These are phyloP conservation scores for Theobroma cacao DNA, from an alignment of 345 rosid genomes.

Conservation along the genomic window DNA sequence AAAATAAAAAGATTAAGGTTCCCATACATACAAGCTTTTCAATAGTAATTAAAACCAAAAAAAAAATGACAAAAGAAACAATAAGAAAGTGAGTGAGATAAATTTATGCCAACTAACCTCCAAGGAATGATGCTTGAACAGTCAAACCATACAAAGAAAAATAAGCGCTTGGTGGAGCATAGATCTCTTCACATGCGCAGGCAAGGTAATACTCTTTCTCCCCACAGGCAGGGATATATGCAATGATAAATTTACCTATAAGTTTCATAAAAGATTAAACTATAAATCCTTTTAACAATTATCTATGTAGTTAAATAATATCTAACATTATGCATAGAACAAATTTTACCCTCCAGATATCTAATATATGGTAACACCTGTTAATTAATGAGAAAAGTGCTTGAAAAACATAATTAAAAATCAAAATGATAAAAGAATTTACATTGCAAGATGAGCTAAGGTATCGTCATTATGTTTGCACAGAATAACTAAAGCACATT, in stretches of 20 bases:
- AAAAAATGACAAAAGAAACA: background rate
- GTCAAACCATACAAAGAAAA: slow-evolving; percentile 84
- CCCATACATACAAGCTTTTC: background rate
- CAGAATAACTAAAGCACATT: background rate
- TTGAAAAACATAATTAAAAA: background rate
- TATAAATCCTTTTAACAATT: background rate
- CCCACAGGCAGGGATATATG: slow-evolving; percentile 70
- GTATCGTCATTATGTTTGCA: background rate
- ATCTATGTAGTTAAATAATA: background rate
- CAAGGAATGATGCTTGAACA: slow-evolving; percentile 83
- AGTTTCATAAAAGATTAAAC: slow-evolving; percentile 5
- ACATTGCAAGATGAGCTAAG: background rate
- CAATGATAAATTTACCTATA: slow-evolving; percentile 81
- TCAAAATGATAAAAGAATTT: background rate
- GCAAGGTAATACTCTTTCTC: slow-evolving; percentile 91
- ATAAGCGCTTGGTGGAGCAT: slow-evolving; percentile 95
- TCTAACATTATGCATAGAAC: background rate
- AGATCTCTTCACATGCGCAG: slow-evolving; percentile 79
- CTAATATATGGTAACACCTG: background rate
- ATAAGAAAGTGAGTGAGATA: background rate
- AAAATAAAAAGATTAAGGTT: background rate
- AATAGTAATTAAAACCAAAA: background rate
- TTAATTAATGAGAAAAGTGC: background rate
- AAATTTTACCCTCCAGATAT: background rate
- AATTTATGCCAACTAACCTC: slow-evolving; percentile 50